Percentiles rank a stretch among this genome's conserved stretches.
These are phyloP conservation scores for Solanum medicagineum DNA, from an alignment of 257 asterid species.

Conservation along the genomic window DNA sequence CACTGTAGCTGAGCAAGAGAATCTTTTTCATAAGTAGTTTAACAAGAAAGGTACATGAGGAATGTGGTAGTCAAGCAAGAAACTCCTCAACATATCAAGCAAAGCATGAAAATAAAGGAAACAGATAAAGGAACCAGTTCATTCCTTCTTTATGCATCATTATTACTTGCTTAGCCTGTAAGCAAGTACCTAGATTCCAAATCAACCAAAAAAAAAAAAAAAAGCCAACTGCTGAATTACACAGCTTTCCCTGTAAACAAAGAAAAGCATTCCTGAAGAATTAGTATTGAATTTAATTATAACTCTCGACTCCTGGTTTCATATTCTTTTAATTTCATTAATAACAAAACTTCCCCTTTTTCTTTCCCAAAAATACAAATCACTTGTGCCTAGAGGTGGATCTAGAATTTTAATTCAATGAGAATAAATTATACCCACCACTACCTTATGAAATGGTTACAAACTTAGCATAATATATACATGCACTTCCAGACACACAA, in stretches of 20 bases:
- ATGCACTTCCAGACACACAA: background rate
- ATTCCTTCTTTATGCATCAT: background rate
- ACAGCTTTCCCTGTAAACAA: constrained; percentile 6
- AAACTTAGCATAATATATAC: background rate
- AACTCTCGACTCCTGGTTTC: background rate
- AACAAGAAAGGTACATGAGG: constrained; percentile 5
- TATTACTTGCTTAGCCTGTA: constrained; percentile 42
- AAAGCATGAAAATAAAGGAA: constrained; percentile 12
- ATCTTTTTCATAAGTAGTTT: background rate
- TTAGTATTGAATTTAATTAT: background rate
- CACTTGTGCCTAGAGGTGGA: background rate
- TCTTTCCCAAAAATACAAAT: background rate
- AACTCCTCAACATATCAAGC: constrained; percentile 9
- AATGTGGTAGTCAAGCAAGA: constrained; percentile 2
- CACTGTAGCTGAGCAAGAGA: background rate
- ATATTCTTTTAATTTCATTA: background rate
- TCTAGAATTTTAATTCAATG: background rate
- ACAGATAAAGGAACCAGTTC: constrained; percentile 3
- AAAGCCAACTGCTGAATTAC: background rate
- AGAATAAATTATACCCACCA: background rate
- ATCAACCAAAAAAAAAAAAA: constrained; percentile 11
- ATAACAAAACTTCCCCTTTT: background rate
- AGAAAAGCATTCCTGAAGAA: background rate
- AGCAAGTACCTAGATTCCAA: constrained; percentile 51
- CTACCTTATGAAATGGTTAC: background rate